phyloP scores from a whole-genome alignment of 1,284 basidiomycete genomes.

The Tilletia setariae region DNA sequence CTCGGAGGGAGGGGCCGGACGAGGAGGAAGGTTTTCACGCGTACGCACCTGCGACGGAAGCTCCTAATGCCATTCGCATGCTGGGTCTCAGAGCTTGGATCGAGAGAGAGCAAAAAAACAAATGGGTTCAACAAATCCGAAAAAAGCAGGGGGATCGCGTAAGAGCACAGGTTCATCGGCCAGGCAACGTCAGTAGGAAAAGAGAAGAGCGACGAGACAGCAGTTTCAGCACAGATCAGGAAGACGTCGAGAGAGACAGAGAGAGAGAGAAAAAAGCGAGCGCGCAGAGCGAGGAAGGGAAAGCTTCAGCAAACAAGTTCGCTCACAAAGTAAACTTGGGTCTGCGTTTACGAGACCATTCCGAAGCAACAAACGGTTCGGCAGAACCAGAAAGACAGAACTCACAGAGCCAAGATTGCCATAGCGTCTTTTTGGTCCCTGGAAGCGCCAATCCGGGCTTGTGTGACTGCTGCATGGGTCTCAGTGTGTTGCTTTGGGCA shows the following conservation, averaged over 20 bases:
- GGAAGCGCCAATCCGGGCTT: not conserved
- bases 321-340: no score
- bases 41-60: not conserved
- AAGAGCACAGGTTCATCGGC: no score
- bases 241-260: not conserved
- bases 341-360: no score
- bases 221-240: not conserved
- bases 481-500: not conserved
- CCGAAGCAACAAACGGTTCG: no score
- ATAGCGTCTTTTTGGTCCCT: not conserved
- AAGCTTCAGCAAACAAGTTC: not conserved
- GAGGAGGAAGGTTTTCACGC: not conserved
- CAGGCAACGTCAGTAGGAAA: no score
- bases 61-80: not conserved
- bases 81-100: conserved; percentile 3
- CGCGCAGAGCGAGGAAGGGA: not conserved
- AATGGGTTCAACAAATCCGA: no score
- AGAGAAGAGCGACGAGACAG: no score
- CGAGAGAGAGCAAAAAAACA: no score
- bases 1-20: not conserved
- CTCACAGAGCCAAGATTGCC: not conserved
- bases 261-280: conserved; percentile 1
- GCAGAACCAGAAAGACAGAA: not conserved
- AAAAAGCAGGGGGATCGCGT: no score
- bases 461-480: not conserved